A percentile compares a stretch with the other conserved stretches of the same genome.
Conservation (phyloP, 2,329 filamentous ascomycete species). For the Pseudonectria foliicola region DNA sequence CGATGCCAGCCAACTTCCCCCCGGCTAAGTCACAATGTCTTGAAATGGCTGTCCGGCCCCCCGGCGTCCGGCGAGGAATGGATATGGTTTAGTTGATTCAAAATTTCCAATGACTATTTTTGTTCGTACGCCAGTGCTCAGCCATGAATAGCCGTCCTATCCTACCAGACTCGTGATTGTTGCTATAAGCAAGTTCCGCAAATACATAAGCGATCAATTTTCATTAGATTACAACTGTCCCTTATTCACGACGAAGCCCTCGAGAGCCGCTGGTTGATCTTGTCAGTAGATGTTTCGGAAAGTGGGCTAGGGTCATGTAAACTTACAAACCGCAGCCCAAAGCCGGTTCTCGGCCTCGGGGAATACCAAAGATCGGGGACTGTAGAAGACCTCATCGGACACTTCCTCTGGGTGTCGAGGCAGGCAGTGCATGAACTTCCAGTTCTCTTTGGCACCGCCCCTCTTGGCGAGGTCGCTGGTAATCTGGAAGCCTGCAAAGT, state of each 20-base stretch:
- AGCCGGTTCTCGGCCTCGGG: conserved; percentile 90
- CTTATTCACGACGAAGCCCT: conserved; percentile 91
- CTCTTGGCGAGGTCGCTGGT: conserved; percentile 76
- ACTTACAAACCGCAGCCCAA: conserved; percentile 76
- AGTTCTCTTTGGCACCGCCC: conserved; percentile 78
- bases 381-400: conserved; percentile 89
- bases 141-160: conserved; percentile 1
- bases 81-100: conserved; percentile 20
- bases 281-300: conserved; percentile 4
- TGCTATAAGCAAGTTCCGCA: conserved; percentile 8
- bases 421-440: conserved; percentile 99
- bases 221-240: conserved; percentile 54
- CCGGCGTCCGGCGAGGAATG: conserved; percentile 23
- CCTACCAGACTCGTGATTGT: conserved; percentile 1
- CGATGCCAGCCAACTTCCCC: conserved; percentile 86
- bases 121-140: conserved; percentile 19
- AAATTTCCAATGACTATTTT: conserved; percentile 23
- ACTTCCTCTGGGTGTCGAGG: conserved; percentile 92
- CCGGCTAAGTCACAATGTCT: conserved; percentile 53
- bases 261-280: conserved; percentile 55
- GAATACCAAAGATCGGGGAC: conserved; percentile 78
- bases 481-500: conserved; percentile 86
- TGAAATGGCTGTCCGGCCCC: conserved; percentile 8
- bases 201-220: conserved; percentile 5
- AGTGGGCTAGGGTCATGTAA: background rate